These are phyloP conservation scores for Rutidosis leptorrhynchoides DNA, from an alignment of 129 eudicot genomes.

Conservation along the genomic window DNA sequence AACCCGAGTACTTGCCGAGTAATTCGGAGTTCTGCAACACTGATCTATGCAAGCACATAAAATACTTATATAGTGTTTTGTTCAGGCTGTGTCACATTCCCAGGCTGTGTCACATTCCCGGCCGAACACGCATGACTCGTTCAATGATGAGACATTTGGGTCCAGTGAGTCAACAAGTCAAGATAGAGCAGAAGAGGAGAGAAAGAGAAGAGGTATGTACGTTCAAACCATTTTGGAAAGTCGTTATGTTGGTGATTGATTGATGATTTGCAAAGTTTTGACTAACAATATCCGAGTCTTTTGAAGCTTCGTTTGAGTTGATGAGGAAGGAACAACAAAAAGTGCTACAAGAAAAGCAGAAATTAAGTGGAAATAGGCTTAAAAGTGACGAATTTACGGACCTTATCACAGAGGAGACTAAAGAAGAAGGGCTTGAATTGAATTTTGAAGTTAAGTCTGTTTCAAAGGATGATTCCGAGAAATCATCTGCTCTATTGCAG, in stretches of 20 bases:
- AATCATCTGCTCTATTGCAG: slow-evolving; percentile 42
- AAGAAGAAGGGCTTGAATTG: slow-evolving; percentile 46
- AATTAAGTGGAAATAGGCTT: slow-evolving; percentile 43
- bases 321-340: slow-evolving; percentile 97
- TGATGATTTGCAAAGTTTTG: slow-evolving; percentile 20
- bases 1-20: no score
- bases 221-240: background rate
- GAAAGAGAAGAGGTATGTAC: slow-evolving; percentile 74
- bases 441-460: no score
- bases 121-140: slow-evolving; percentile 63
- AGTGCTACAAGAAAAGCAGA: slow-evolving; percentile 85
- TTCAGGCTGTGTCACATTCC: slow-evolving; percentile 81
- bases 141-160: slow-evolving; percentile 96
- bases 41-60: background rate
- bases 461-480: no score
- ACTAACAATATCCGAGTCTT: slow-evolving; percentile 1
- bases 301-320: slow-evolving; percentile 79
- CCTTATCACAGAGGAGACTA: slow-evolving; percentile 44
- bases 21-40: no score
- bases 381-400: slow-evolving; percentile 44
- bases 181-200: slow-evolving; percentile 95
- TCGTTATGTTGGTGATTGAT: slow-evolving; percentile 16
- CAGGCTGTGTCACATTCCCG: slow-evolving; percentile 67
- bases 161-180: slow-evolving; percentile 66
- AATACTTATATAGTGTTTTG: slow-evolving; percentile 6